Percentiles rank a stretch among this genome's conserved stretches.
These are phyloP conservation scores for Arabidopsis suecica DNA, from an alignment of 345 rosid species.

Conservation along the genomic window DNA sequence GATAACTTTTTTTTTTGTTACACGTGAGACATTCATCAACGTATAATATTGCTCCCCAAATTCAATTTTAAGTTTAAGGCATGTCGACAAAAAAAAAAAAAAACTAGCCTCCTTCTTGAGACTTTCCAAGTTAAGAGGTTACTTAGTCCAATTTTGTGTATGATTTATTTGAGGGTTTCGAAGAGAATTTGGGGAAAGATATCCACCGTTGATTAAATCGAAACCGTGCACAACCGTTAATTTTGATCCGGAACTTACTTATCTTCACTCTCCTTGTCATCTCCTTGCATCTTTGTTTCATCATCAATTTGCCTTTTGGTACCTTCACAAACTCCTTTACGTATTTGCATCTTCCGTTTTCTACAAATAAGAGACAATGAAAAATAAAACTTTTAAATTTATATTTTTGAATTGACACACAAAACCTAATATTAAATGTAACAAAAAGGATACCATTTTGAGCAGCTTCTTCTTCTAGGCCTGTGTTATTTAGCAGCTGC, in stretches of 20 bases:
- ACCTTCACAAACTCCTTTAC: constrained; percentile 49
- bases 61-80: background rate
- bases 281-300: constrained; percentile 55
- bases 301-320: constrained; percentile 47
- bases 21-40: too few species aligned
- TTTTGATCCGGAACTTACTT: constrained; percentile 65
- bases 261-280: constrained; percentile 60
- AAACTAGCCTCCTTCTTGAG: background rate
- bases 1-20: background rate
- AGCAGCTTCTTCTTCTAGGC: constrained; percentile 48
- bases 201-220: constrained; percentile 56
- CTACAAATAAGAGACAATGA: constrained; percentile 36
- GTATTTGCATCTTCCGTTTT: constrained; percentile 48
- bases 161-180: constrained; percentile 46
- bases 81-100: background rate
- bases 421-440: background rate
- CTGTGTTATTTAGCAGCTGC: constrained; percentile 63
- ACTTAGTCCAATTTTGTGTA: constrained; percentile 58
- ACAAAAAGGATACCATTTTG: constrained; percentile 29
- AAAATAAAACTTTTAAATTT: too few species aligned
- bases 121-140: background rate
- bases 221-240: constrained; percentile 66
- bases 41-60: background rate
- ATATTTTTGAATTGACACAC: background rate
- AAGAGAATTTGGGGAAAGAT: constrained; percentile 58